Percentiles rank a stretch among this genome's conserved stretches.
These are phyloP conservation scores for Leishmania martiniquensis DNA, from an alignment of 208 protist species.

Conservation along the genomic window DNA sequence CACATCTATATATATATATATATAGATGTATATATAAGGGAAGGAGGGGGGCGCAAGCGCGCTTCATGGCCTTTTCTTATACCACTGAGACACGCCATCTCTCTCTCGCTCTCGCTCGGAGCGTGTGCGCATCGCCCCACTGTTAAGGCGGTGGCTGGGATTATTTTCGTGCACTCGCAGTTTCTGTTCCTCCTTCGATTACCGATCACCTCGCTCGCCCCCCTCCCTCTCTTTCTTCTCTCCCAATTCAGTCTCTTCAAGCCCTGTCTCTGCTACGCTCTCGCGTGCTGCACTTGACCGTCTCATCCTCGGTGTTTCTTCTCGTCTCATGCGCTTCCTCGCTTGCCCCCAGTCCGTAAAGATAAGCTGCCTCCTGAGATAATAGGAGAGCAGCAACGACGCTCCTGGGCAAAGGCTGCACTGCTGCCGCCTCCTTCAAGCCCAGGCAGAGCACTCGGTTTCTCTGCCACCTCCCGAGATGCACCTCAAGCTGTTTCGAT, in stretches of 20 bases:
- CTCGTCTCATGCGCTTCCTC: not conserved
- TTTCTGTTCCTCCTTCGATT: not conserved
- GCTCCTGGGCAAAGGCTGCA: no score
- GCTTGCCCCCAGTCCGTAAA: not conserved
- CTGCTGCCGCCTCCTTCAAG: no score
- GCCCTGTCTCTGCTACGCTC: conserved; percentile 2
- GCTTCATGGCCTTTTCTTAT: not conserved
- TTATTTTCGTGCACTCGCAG: not conserved
- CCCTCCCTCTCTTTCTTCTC: not conserved
- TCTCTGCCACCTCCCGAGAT: no score
- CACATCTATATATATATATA: not conserved
- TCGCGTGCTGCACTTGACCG: not conserved
- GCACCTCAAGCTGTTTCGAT: no score
- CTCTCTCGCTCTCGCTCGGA: not conserved
- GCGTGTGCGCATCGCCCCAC: not conserved
- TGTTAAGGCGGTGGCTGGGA: not conserved
- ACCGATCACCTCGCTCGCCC: not conserved
- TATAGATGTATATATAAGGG: not conserved
- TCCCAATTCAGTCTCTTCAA: conserved; percentile 1
- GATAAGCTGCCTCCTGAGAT: not conserved
- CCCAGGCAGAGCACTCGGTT: no score
- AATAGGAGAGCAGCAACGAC: no score
- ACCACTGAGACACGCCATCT: not conserved
- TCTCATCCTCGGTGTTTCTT: not conserved
- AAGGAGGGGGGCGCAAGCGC: not conserved